Conservation (phyloP, 1,139 yeast species). For the Hansenula anomala region DNA sequence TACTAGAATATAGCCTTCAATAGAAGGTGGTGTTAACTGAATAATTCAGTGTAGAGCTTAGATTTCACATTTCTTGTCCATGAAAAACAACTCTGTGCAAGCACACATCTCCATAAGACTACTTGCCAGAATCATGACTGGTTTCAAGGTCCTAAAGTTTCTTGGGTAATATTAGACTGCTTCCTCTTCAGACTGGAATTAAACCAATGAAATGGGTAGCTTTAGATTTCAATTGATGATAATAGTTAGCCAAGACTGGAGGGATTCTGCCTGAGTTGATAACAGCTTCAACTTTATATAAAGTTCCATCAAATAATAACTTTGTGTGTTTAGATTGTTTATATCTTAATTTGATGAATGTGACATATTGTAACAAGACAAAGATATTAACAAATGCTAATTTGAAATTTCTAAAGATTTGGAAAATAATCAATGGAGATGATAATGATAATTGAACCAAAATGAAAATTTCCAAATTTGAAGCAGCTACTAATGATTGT, state of each 20-base stretch:
- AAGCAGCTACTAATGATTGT: constrained; percentile 65
- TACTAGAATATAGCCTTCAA: too few relatives aligned
- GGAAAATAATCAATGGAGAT: constrained; percentile 20
- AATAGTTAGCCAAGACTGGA: constrained; percentile 45
- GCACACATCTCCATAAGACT: too few relatives aligned
- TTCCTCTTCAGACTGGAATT: constrained; percentile 7
- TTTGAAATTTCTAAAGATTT: constrained; percentile 45
- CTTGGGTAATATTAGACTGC: too few relatives aligned
- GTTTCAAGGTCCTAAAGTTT: too few relatives aligned
- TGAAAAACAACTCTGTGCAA: too few relatives aligned
- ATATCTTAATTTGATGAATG: constrained; percentile 71
- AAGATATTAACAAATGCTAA: constrained; percentile 53
- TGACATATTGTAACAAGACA: constrained; percentile 42
- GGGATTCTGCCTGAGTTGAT: constrained; percentile 59
- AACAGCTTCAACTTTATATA: constrained; percentile 62
- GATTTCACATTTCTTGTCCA: too few relatives aligned
- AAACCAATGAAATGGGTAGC: constrained; percentile 4
- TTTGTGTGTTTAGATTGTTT: constrained; percentile 78
- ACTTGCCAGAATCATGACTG: too few relatives aligned
- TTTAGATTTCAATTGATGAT: constrained; percentile 51
- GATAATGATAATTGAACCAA: constrained; percentile 46
- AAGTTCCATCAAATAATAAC: constrained; percentile 60
- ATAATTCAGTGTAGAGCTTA: too few relatives aligned
- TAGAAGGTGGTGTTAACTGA: too few relatives aligned
- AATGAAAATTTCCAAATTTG: constrained; percentile 63